Evolutionary conservation across 495 filamentous ascomycete genomes (phyloP).

Genomic region (Tuber brumale): DNA sequence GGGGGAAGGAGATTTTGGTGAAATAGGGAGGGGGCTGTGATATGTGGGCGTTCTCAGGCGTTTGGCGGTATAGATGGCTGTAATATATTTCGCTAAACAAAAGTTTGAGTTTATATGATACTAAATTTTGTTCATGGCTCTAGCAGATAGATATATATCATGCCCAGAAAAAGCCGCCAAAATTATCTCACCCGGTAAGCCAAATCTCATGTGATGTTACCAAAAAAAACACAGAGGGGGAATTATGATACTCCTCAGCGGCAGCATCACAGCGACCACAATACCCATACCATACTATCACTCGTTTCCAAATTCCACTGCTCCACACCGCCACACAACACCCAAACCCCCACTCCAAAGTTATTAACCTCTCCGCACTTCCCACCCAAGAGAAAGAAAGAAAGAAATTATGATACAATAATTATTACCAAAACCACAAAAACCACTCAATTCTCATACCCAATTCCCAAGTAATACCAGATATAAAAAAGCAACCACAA

Average conservation of each 20-base stretch:
- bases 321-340: no score
- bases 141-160: neutral
- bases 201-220: neutral
- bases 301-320: no score
- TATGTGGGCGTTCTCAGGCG: slow-evolving; percentile 18
- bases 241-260: neutral
- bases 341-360: no score
- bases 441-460: no score
- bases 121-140: neutral
- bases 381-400: neutral
- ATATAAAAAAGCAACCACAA: no score
- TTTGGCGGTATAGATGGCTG: neutral
- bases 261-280: no score
- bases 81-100: neutral
- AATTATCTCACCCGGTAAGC: neutral
- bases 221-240: neutral
- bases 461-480: no score
- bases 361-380: neutral
- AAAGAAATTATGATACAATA: neutral
- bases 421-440: no score
- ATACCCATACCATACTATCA: neutral
- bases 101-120: neutral
- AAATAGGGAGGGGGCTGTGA: slow-evolving; percentile 46
- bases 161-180: no score
- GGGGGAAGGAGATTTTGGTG: slow-evolving; percentile 51